Evolutionary conservation across 176 grass and related monocot species (phyloP), one percentile per base, ranked within the genome.

Genomic region (Hyparrhenia diplandra): DNA sequence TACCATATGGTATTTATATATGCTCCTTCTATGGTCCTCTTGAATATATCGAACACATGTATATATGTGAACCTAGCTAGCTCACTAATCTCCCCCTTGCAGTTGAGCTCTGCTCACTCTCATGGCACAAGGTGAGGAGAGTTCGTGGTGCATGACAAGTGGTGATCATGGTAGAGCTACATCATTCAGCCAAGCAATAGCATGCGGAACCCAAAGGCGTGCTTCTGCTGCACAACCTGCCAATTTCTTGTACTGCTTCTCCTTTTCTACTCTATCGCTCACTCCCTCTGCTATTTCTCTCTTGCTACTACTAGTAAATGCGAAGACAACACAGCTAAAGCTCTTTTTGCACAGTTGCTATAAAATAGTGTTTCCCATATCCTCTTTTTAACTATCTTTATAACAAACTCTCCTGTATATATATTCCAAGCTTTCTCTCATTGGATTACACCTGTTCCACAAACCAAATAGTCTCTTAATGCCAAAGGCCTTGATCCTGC

Each of bases 371-470:
- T 64, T 31, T 87, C 78, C 34, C 54, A 43, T 84, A 13, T 46
- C 88, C 68, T 86, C 79, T 67, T 89, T n/a, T 84, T 78, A 76
- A 85, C 78, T 70, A 87, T 84, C 84, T 94, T 92, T 94, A 55
- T 82, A 89, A 88, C 81, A 82, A 79, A 88, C 87, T 70, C 87
- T 52, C 5, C 57, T 76, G 66, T 73, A 80, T 84, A 80, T 91
- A 74, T 80, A 69, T 81, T 75, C 36, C 47, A 32, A 67, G n/a
- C 81, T 68, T 47, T 64, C 64, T 41, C 55, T 61, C 59, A 69
- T 92, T 92, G 93, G 93, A 86, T 86, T 88, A 90, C 90, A 95
- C 87, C 79, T 90, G 82, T 84, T 85, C 85, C 93, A 74, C 89
- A 82, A 78, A 85, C 85, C 86, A 89, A 89, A 66, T 89, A 89